Evolutionary conservation across 2,329 filamentous ascomycete genomes (phyloP).

Genomic region (Penicillium sp.): DNA sequence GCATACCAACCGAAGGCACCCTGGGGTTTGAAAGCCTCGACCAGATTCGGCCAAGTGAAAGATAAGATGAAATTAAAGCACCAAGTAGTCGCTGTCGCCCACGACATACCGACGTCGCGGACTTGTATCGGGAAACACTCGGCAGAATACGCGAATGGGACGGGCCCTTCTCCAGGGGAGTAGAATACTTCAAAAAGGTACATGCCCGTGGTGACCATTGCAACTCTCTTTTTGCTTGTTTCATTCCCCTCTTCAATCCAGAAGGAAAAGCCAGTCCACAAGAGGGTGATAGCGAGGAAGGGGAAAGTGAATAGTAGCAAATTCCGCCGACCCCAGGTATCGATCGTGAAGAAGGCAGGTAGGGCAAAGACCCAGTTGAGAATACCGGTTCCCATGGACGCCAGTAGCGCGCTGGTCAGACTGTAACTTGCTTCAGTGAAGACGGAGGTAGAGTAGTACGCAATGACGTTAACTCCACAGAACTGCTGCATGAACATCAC

Average conservation of each 20-base stretch:
- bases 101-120: slow-evolving; percentile 63
- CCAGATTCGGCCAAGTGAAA: slow-evolving; percentile 54
- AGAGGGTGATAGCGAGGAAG: slow-evolving; percentile 53
- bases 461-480: slow-evolving; percentile 57
- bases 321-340: slow-evolving; percentile 64
- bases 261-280: slow-evolving; percentile 54
- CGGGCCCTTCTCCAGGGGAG: slow-evolving; percentile 59
- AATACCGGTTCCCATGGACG: slow-evolving; percentile 64
- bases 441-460: slow-evolving; percentile 63
- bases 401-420: slow-evolving; percentile 54
- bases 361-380: slow-evolving; percentile 67
- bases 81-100: slow-evolving; percentile 56
- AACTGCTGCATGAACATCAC: slow-evolving; percentile 63
- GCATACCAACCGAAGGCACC: slow-evolving; percentile 61
- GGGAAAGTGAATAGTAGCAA: slow-evolving; percentile 64
- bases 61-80: slow-evolving; percentile 57
- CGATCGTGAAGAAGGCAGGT: slow-evolving; percentile 65
- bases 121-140: slow-evolving; percentile 64
- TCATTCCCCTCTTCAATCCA: slow-evolving; percentile 43
- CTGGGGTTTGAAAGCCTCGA: slow-evolving; percentile 50
- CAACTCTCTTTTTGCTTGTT: slow-evolving; percentile 37
- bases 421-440: slow-evolving; percentile 58
- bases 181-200: slow-evolving; percentile 55
- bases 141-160: slow-evolving; percentile 65
- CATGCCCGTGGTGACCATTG: slow-evolving; percentile 45